Percentiles rank a stretch among this genome's conserved stretches.
phyloP scores from a whole-genome alignment of 352 stramenopile genomes.

The Globisporangium lucens region DNA sequence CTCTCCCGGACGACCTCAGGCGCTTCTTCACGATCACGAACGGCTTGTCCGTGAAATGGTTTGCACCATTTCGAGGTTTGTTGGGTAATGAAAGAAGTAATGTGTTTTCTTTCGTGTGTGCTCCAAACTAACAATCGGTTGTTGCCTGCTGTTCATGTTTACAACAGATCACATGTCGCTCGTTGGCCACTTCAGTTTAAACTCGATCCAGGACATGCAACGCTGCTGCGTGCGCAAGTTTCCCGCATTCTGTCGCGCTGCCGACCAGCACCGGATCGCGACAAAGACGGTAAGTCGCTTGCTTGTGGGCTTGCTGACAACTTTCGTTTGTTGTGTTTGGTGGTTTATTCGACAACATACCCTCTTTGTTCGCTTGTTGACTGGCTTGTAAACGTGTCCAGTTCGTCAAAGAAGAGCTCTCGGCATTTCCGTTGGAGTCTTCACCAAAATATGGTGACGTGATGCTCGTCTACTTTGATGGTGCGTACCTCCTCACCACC shows the following conservation, averaged over 20 bases:
- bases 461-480: slow-evolving; percentile 41
- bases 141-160: background rate
- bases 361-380: background rate
- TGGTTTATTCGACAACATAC: background rate
- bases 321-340: background rate
- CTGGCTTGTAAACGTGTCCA: background rate
- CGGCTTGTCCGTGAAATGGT: slow-evolving; percentile 73
- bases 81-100: background rate
- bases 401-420: slow-evolving; percentile 26
- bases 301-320: background rate
- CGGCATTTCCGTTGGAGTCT: slow-evolving; percentile 50
- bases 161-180: slow-evolving; percentile 35
- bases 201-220: slow-evolving; percentile 60
- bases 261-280: slow-evolving; percentile 36
- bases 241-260: slow-evolving; percentile 27
- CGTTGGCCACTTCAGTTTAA: slow-evolving; percentile 66
- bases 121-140: background rate
- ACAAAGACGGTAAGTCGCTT: slow-evolving; percentile 17
- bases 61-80: slow-evolving; percentile 44
- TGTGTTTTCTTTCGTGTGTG: background rate
- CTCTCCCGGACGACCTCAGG: slow-evolving; percentile 61
- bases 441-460: slow-evolving; percentile 62
- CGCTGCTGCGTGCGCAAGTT: slow-evolving; percentile 38
- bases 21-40: slow-evolving; percentile 70
- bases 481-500: background rate